phyloP scores from a whole-genome alignment of 331 rosid species.

The Malus hybrid region DNA sequence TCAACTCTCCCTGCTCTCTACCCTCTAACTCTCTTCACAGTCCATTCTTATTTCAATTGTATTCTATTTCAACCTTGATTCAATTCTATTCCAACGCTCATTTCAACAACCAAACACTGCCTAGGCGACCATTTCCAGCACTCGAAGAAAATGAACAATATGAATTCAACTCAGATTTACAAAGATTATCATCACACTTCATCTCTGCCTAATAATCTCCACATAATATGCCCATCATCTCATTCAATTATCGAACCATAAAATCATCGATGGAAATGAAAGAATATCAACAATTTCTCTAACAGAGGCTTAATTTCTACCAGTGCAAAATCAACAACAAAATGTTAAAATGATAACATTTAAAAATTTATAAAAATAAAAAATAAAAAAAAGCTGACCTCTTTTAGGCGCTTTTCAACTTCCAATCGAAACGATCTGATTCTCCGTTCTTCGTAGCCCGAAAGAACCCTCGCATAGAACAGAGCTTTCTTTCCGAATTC shows the following conservation, averaged over 20 bases:
- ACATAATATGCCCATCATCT: background rate
- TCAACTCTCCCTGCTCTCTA: background rate
- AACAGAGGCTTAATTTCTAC: background rate
- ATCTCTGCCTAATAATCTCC: background rate
- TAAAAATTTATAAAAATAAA: too few relatives aligned
- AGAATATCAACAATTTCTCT: background rate
- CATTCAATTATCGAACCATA: background rate
- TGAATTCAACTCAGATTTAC: background rate
- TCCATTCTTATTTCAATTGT: background rate
- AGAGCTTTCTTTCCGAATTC: conserved; percentile 71
- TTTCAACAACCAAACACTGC: background rate
- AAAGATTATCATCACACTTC: background rate
- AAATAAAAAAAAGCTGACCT: conserved; percentile 30
- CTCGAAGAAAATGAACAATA: background rate
- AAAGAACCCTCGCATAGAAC: conserved; percentile 70
- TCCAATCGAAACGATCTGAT: conserved; percentile 56
- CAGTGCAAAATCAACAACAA: too few relatives aligned
- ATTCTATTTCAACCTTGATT: background rate
- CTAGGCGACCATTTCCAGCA: background rate
- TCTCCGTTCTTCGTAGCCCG: conserved; percentile 88
- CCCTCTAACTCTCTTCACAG: background rate
- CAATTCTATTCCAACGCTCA: background rate
- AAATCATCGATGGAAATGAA: background rate
- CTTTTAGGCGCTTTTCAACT: conserved; percentile 50
- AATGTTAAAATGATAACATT: background rate